phyloP scores from a whole-genome alignment of 495 filamentous ascomycete genomes.

The Aspergillus campestris region DNA sequence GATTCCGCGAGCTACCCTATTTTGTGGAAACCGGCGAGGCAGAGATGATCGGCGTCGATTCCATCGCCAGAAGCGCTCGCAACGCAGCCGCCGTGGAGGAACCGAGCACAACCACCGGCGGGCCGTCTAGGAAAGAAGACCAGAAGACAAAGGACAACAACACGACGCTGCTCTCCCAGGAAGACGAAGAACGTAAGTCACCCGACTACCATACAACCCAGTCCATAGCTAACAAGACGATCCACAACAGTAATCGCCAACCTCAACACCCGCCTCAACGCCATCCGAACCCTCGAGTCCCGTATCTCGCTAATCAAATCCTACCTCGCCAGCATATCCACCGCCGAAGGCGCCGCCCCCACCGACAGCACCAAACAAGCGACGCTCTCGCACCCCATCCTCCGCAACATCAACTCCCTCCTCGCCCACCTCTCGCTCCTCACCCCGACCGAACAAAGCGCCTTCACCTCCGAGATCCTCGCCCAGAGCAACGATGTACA shows the following conservation, averaged over 20 bases:
- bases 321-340: constrained; percentile 69
- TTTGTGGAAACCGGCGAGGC: constrained; percentile 87
- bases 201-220: not conserved
- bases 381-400: constrained; percentile 37
- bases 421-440: constrained; percentile 47
- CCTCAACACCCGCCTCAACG: constrained; percentile 82
- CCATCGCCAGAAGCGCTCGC: constrained; percentile 72
- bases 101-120: constrained; percentile 6
- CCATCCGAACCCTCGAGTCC: constrained; percentile 81
- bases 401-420: constrained; percentile 50
- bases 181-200: constrained; percentile 66
- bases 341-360: constrained; percentile 44
- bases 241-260: constrained; percentile 47
- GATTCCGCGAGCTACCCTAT: constrained; percentile 78
- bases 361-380: constrained; percentile 7
- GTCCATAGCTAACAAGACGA: constrained; percentile 8
- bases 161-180: constrained; percentile 52
- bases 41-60: constrained; percentile 95
- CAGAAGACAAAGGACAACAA: constrained; percentile 27
- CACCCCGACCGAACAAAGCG: constrained; percentile 42
- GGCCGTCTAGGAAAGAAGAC: constrained; percentile 3
- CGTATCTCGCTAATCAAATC: constrained; percentile 73
- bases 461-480: constrained; percentile 52
- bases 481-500: constrained; percentile 72
- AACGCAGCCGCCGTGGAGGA: constrained; percentile 59